These are phyloP conservation scores for Podila epicladia DNA, from an alignment of 192 early-diverging fungal genomes.

Conservation along the genomic window DNA sequence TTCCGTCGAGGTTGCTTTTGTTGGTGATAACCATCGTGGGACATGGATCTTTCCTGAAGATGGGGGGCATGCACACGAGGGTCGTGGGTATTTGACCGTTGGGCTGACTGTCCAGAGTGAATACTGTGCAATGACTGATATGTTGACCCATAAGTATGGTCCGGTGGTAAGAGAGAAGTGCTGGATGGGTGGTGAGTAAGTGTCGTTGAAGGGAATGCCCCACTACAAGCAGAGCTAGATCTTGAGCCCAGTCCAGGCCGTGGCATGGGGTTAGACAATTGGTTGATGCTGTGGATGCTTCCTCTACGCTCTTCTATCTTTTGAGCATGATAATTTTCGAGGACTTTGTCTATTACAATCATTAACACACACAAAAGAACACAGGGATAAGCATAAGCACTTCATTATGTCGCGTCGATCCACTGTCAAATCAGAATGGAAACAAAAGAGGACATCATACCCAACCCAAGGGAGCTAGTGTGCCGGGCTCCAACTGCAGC, in stretches of 20 bases:
- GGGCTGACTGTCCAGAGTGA: neutral
- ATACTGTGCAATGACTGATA: slow-evolving; percentile 7
- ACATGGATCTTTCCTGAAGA: slow-evolving; percentile 28
- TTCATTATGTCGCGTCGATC: neutral
- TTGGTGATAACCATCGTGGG: slow-evolving; percentile 9
- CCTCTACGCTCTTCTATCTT: slow-evolving; percentile 24
- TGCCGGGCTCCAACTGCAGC: slow-evolving; percentile 55
- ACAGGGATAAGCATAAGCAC: neutral
- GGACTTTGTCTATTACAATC: slow-evolving; percentile 12
- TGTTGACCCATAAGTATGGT: slow-evolving; percentile 34
- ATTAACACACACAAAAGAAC: neutral
- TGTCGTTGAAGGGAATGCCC: slow-evolving; percentile 16
- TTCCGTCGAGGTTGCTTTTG: slow-evolving; percentile 25
- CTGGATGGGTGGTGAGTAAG: slow-evolving; percentile 28
- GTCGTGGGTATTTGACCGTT: slow-evolving; percentile 13
- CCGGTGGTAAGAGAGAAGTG: slow-evolving; percentile 21
- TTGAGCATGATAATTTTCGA: slow-evolving; percentile 13
- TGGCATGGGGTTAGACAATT: neutral
- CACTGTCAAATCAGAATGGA: neutral
- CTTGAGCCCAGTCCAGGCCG: slow-evolving; percentile 29
- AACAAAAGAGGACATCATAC: slow-evolving; percentile 12
- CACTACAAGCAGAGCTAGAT: slow-evolving; percentile 30
- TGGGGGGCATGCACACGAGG: slow-evolving; percentile 19
- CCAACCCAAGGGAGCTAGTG: slow-evolving; percentile 48
- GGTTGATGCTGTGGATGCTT: slow-evolving; percentile 29